Percentiles rank a stretch among this genome's conserved stretches.
Conservation (phyloP, 768 basidiomycete species). For the Obba rivulosa region DNA sequence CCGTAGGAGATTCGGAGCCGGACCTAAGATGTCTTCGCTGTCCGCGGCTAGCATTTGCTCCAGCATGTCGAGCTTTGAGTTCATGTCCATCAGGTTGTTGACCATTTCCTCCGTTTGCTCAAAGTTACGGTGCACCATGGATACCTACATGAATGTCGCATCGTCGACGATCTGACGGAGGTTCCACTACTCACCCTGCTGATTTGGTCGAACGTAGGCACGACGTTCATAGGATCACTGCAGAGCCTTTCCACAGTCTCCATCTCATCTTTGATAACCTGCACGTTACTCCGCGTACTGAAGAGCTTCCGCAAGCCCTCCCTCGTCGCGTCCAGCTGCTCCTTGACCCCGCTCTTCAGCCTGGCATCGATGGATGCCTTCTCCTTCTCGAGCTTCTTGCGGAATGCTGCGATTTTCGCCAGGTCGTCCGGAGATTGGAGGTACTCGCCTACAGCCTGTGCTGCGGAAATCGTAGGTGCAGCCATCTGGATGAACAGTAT, state of each 20-base stretch:
- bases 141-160: slow-evolving; percentile 55
- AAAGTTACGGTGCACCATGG: slow-evolving; percentile 92
- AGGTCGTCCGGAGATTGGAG: slow-evolving; percentile 94
- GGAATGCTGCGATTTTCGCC: slow-evolving; percentile 77
- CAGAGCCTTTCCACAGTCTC: slow-evolving; percentile 70
- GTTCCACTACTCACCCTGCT: slow-evolving; percentile 62
- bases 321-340: slow-evolving; percentile 86
- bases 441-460: slow-evolving; percentile 84
- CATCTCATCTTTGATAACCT: slow-evolving; percentile 84
- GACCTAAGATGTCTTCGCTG: slow-evolving; percentile 72
- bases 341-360: slow-evolving; percentile 86
- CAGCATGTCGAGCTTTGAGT: slow-evolving; percentile 71
- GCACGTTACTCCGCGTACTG: slow-evolving; percentile 70
- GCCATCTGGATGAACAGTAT: slow-evolving; percentile 11
- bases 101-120: slow-evolving; percentile 95
- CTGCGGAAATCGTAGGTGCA: slow-evolving; percentile 56
- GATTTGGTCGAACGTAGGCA: slow-evolving; percentile 93
- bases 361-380: slow-evolving; percentile 90
- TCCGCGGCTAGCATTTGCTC: slow-evolving; percentile 75
- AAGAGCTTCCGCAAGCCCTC: slow-evolving; percentile 83
- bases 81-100: slow-evolving; percentile 90
- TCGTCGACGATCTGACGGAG: not conserved
- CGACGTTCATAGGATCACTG: slow-evolving; percentile 67
- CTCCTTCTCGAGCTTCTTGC: slow-evolving; percentile 95
- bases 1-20: slow-evolving; percentile 81